Percentiles rank a stretch among this genome's conserved stretches.
Evolutionary conservation across 2,329 filamentous ascomycete species (phyloP).

Genomic region (Aspergillus sojae): DNA sequence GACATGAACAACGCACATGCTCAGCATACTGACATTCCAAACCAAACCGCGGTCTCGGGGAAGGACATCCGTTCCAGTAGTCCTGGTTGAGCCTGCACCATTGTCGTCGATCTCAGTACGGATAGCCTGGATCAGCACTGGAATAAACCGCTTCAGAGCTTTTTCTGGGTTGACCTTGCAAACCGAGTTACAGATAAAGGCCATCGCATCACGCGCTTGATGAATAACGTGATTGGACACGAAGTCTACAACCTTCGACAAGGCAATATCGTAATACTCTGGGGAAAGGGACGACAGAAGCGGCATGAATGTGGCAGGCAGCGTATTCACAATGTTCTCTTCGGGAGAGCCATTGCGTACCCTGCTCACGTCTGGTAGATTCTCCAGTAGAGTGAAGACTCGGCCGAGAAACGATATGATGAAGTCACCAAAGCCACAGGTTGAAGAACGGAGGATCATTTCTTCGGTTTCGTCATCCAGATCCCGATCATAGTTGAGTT

Average conservation of each 20-base stretch:
- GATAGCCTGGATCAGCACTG: slow-evolving; percentile 87
- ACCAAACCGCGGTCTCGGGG: slow-evolving; percentile 90
- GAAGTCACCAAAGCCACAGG: slow-evolving; percentile 91
- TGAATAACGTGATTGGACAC: slow-evolving; percentile 94
- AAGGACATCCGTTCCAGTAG: slow-evolving; percentile 88
- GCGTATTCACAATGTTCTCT: slow-evolving; percentile 93
- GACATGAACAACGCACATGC: slow-evolving; percentile 97
- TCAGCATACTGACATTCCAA: slow-evolving; percentile 95
- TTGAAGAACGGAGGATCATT: slow-evolving; percentile 87
- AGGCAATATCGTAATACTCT: slow-evolving; percentile 86
- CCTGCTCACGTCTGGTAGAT: slow-evolving; percentile 85
- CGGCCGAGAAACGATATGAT: slow-evolving; percentile 86
- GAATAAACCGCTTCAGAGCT: slow-evolving; percentile 85
- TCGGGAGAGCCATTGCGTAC: slow-evolving; percentile 90
- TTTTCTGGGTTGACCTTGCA: slow-evolving; percentile 96
- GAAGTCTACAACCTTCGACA: slow-evolving; percentile 91
- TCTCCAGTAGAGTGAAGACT: slow-evolving; percentile 93
- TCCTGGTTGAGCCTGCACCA: slow-evolving; percentile 90
- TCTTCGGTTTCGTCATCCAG: slow-evolving; percentile 85
- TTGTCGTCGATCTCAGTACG: slow-evolving; percentile 97
- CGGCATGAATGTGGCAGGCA: slow-evolving; percentile 88
- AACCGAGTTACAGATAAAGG: slow-evolving; percentile 94
- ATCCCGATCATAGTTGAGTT: slow-evolving; percentile 81
- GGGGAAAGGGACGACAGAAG: slow-evolving; percentile 88
- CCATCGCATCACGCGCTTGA: slow-evolving; percentile 95